Conservation (phyloP, 371 early-diverging fungal species). For the Funneliformis caledonium region DNA sequence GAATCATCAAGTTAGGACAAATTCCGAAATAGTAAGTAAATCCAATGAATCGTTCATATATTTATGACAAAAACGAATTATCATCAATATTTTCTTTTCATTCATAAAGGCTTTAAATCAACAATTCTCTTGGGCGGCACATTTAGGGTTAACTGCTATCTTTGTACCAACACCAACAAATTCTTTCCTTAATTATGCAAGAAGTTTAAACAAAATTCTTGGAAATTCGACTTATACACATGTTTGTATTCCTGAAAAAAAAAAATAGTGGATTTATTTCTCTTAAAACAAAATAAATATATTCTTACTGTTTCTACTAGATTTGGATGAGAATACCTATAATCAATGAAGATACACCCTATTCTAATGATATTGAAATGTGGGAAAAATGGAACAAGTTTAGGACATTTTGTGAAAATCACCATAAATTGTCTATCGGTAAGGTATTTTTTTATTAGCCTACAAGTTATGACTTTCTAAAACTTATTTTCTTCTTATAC, state of each 20-base stretch:
- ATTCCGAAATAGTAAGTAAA: conserved; percentile 59
- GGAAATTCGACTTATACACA: conserved; percentile 54
- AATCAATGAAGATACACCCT: conserved; percentile 44
- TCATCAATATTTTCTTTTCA: background rate
- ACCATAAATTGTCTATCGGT: conserved; percentile 60
- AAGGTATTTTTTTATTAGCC: conserved; percentile 27
- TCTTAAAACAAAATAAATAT: no score
- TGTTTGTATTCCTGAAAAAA: conserved; percentile 42
- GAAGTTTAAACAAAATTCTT: conserved; percentile 56
- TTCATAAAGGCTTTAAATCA: conserved; percentile 60
- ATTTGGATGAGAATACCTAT: conserved; percentile 32
- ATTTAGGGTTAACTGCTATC: conserved; percentile 68
- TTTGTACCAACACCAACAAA: conserved; percentile 55
- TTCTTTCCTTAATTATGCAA: conserved; percentile 61
- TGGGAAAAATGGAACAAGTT: conserved; percentile 75
- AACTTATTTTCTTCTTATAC: background rate
- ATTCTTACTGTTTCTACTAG: background rate
- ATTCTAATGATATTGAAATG: conserved; percentile 47
- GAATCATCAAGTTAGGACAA: conserved; percentile 54
- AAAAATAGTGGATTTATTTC: no score
- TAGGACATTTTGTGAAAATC: conserved; percentile 61
- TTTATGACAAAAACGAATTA: background rate
- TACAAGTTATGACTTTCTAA: conserved; percentile 35
- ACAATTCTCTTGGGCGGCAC: conserved; percentile 75
- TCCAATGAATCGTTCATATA: background rate